Conservation (phyloP, 2,329 filamentous ascomycete species). For the Curvularia hawaiiensis region DNA sequence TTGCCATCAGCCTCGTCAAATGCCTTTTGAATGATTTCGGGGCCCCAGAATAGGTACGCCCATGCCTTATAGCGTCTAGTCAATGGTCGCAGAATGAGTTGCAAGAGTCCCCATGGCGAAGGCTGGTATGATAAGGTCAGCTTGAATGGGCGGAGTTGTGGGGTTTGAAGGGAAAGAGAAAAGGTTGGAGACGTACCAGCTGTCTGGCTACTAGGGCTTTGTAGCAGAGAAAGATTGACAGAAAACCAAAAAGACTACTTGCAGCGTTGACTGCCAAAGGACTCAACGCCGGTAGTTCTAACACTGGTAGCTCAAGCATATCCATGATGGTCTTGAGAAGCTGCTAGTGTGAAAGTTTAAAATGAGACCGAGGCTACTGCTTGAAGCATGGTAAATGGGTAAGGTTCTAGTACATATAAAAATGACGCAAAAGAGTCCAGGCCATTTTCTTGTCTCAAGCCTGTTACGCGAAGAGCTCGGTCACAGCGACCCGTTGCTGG, state of each 20-base stretch:
- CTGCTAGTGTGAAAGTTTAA: neutral
- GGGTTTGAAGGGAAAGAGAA: neutral
- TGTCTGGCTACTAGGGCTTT: conserved; percentile 15
- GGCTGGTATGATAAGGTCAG: conserved; percentile 1
- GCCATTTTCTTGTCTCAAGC: neutral
- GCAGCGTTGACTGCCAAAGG: conserved; percentile 15
- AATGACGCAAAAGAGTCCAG: neutral
- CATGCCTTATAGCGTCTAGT: conserved; percentile 18
- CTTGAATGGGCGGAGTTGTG: neutral
- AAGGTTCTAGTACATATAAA: conserved; percentile 12
- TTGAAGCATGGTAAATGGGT: neutral
- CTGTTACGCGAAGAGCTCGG: conserved; percentile 6
- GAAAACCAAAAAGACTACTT: conserved; percentile 18
- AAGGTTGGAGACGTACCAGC: conserved; percentile 8
- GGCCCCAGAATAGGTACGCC: conserved; percentile 21
- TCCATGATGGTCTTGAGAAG: conserved; percentile 6
- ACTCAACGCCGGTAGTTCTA: conserved; percentile 9
- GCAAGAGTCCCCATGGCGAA: conserved; percentile 6
- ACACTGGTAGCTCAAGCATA: conserved; percentile 7
- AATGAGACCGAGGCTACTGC: conserved; percentile 5
- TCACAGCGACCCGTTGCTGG: neutral
- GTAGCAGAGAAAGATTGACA: conserved; percentile 19
- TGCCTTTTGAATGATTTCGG: conserved; percentile 20
- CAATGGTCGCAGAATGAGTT: conserved; percentile 9
- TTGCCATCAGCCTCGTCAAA: conserved; percentile 16